Evolutionary conservation across 2,329 filamentous ascomycete species (phyloP).

Genomic region (Colletotrichum siamense): DNA sequence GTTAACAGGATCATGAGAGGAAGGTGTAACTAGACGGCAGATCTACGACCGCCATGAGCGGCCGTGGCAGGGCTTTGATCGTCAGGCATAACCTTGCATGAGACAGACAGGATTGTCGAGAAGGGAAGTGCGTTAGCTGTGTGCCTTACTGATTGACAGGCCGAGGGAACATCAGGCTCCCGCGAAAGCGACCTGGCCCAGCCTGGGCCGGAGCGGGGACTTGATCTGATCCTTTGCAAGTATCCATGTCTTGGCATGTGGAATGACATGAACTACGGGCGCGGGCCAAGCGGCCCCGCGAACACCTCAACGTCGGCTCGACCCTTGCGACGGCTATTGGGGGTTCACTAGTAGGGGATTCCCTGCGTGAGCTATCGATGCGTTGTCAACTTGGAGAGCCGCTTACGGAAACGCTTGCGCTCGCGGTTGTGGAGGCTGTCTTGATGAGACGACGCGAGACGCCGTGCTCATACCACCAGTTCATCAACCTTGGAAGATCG

Average conservation of each 20-base stretch:
- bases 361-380: slow-evolving; percentile 22
- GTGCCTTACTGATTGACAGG: background rate
- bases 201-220: background rate
- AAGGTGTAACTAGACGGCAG: background rate
- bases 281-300: background rate
- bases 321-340: background rate
- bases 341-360: background rate
- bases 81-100: background rate
- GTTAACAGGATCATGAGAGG: background rate
- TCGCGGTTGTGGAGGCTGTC: slow-evolving; percentile 7
- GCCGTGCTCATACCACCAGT: background rate
- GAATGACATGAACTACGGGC: background rate
- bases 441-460: background rate
- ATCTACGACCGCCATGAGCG: background rate
- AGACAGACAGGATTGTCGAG: background rate
- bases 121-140: background rate
- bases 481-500: background rate
- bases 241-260: background rate
- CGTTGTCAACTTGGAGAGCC: slow-evolving; percentile 32
- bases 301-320: background rate
- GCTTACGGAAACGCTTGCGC: slow-evolving; percentile 36
- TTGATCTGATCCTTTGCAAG: background rate
- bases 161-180: background rate
- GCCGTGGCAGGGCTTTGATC: background rate
- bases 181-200: background rate